A percentile compares a stretch with the other conserved stretches of the same genome.
These are phyloP conservation scores for Pseudodiploospora longispora DNA, from an alignment of 2,329 filamentous ascomycete species.

Conservation along the genomic window DNA sequence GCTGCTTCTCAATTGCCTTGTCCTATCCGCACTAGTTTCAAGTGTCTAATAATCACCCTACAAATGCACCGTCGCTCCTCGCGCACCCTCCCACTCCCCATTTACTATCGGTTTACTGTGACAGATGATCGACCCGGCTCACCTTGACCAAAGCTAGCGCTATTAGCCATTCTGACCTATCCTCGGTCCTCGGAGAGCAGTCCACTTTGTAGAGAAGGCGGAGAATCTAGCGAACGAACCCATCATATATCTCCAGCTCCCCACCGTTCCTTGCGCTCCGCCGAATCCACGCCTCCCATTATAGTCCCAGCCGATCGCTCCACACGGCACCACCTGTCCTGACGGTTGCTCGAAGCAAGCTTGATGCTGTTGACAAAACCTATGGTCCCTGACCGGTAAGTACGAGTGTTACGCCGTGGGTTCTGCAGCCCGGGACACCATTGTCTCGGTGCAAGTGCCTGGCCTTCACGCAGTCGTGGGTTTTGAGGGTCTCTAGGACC, in stretches of 20 bases:
- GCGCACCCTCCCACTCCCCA: not conserved
- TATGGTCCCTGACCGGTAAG: constrained; percentile 9
- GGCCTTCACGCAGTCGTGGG: too few species aligned
- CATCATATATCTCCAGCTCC: too few species aligned
- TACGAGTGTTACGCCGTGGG: not conserved
- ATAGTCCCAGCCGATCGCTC: too few species aligned
- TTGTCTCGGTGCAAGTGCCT: too few species aligned
- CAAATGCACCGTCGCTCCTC: constrained; percentile 8
- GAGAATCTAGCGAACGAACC: too few species aligned
- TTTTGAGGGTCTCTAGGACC: too few species aligned
- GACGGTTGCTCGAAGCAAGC: not conserved
- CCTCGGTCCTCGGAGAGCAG: not conserved
- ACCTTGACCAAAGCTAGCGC: constrained; percentile 8
- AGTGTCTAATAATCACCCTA: not conserved
- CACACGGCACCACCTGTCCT: too few species aligned
- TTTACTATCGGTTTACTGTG: not conserved
- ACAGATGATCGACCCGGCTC: constrained; percentile 6
- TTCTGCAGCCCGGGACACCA: too few species aligned
- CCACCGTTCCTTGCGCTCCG: too few species aligned
- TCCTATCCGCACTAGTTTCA: not conserved
- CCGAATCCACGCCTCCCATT: too few species aligned
- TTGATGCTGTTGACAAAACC: constrained; percentile 8
- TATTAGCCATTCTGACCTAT: not conserved
- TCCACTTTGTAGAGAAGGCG: too few species aligned
- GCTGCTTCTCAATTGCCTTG: constrained; percentile 1